phyloP scores from a whole-genome alignment of 495 filamentous ascomycete species.

The Aspergillus sclerotiicarbonarius region DNA sequence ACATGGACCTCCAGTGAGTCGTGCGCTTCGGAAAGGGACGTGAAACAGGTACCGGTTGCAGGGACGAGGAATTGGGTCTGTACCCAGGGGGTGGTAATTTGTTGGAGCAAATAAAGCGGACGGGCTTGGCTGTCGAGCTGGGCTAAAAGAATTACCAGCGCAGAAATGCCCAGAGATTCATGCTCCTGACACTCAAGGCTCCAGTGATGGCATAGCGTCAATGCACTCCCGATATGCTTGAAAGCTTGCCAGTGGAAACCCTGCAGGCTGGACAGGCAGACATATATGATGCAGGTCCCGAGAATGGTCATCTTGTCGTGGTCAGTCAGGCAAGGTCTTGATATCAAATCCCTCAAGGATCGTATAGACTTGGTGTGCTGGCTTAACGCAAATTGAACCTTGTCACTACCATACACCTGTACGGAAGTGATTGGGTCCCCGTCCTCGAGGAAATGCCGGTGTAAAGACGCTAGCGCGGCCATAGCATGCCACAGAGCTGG shows the following conservation, averaged over 20 bases:
- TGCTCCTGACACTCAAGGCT: background rate
- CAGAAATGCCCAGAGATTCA: background rate
- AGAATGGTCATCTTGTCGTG: background rate
- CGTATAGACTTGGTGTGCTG: background rate
- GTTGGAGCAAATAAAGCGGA: background rate
- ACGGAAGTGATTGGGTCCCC: background rate
- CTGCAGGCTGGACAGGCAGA: background rate
- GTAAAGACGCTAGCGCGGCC: background rate
- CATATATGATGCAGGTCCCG: background rate
- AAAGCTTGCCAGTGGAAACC: background rate
- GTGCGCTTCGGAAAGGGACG: background rate
- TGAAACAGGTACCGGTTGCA: background rate
- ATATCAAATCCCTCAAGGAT: background rate
- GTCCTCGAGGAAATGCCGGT: background rate
- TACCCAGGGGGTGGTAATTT: background rate
- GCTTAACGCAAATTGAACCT: background rate
- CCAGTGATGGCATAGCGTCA: background rate
- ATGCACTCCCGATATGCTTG: background rate
- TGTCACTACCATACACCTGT: too few species aligned
- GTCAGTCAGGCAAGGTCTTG: background rate
- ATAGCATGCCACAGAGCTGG: slow-evolving; percentile 1
- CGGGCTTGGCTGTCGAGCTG: background rate
- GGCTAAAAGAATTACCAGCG: background rate
- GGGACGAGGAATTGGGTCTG: background rate
- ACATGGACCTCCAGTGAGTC: background rate